Conservation (phyloP, 768 basidiomycete genomes). For the Clavulina sp. region DNA sequence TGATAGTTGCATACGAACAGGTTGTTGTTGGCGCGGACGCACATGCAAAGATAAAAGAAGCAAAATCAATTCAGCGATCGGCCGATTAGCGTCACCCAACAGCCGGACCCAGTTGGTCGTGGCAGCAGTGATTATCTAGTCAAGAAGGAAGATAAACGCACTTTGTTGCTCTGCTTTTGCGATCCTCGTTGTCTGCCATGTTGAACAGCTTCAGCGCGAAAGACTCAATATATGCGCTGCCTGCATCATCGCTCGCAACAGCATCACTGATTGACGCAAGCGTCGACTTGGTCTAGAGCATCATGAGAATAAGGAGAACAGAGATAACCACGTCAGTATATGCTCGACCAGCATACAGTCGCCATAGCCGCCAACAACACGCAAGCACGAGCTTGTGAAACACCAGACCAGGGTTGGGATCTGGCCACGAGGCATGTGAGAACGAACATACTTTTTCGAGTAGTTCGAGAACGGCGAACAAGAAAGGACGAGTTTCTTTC, state of each 20-base stretch:
- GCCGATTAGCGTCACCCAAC: no score
- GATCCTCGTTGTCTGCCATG: constrained; percentile 80
- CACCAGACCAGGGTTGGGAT: no score
- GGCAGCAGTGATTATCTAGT: constrained; percentile 9
- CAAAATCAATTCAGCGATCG: no score
- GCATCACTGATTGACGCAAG: background rate
- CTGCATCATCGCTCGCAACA: constrained; percentile 37
- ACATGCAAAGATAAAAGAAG: background rate
- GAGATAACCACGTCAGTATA: background rate
- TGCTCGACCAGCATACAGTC: no score
- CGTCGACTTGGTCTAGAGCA: background rate
- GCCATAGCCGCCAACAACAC: no score
- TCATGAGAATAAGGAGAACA: background rate
- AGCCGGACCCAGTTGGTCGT: no score
- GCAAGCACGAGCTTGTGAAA: no score
- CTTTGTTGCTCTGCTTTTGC: constrained; percentile 60
- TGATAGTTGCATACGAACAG: background rate
- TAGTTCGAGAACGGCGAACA: background rate
- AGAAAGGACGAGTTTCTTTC: background rate
- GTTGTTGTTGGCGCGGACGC: background rate
- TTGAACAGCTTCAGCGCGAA: constrained; percentile 85
- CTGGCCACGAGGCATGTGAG: background rate
- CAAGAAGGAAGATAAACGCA: constrained; percentile 18
- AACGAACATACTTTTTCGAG: background rate
- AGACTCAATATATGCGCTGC: constrained; percentile 77